Evolutionary conservation across 305 asterid genomes (phyloP), one percentile per base, ranked within the genome.

Genomic region (Rubia peregrina): DNA sequence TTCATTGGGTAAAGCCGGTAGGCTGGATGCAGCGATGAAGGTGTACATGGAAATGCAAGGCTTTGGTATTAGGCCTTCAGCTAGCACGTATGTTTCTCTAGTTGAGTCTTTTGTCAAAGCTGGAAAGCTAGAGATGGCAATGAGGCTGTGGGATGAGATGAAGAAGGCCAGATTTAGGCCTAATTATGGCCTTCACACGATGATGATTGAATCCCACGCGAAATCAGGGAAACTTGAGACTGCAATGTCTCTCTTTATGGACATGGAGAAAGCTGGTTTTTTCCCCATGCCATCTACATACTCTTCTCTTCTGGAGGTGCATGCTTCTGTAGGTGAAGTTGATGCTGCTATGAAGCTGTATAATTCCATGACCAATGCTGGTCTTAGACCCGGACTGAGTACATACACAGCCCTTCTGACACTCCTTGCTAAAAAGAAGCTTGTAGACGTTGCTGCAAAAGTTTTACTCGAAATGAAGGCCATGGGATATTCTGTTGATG

Each of bases 241-340:
- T 72, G 99, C 99, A 19, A 89, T 86, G 96, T 85, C 94, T 40
- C 83, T 88, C 64, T 94, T 94, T 81, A 76, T 94, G 4, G 99
- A 91, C 72, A 94, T 94, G 99, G 98, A 91, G 75, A 88, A 77
- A 69, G 98, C 93, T 42, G 99, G 99, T 64, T 94, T 89, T 81
- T 81, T 94, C 73, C 98, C 99, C 36, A 91, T 96, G 38, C 98
- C 99, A 16, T 88, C 98, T 40, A 94, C 99, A n/a, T 94, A 89
- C 77, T 88, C 96, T 49, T 91, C 96, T 70, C 95, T 94, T 73
- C 71, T 94, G 86, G 96, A 91, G 85, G 88, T 94, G 99, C 99
- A 91, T 72, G 85, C 97, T 65, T 88, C 95, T 77, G 84, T 92
- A 68, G 95, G 93, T 73, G 90, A 88, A 75, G 97, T 94, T 11